A percentile compares a stretch with the other conserved stretches of the same genome.
These are phyloP conservation scores for Aristolochia fimbriata DNA, from an alignment of 164 flowering plant genomes.

Conservation along the genomic window DNA sequence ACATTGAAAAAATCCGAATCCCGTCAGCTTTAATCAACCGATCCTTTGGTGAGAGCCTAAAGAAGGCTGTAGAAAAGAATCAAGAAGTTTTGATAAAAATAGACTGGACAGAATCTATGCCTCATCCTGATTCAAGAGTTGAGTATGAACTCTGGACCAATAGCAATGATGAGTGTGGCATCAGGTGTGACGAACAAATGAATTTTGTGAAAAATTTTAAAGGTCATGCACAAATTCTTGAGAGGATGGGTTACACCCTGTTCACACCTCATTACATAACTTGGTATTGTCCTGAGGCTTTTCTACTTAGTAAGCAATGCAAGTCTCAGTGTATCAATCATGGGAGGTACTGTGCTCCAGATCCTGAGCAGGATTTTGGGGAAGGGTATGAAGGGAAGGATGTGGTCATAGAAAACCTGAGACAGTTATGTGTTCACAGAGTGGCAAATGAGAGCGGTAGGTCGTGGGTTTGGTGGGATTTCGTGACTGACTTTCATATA, in stretches of 20 bases:
- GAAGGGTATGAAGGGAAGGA: conserved; percentile 81
- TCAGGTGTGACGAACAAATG: conserved; percentile 74
- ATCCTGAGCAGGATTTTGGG: conserved; percentile 76
- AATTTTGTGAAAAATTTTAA: conserved; percentile 61
- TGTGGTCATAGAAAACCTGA: conserved; percentile 74
- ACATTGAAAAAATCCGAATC: conserved; percentile 53
- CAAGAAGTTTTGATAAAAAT: conserved; percentile 46
- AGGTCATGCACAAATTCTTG: conserved; percentile 89
- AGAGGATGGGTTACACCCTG: conserved; percentile 56
- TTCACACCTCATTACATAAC: conserved; percentile 93
- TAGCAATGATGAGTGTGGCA: conserved; percentile 90
- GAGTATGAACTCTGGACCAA: conserved; percentile 96
- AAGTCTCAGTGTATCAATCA: conserved; percentile 86
- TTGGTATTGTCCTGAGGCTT: conserved; percentile 81
- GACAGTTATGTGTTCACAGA: conserved; percentile 83
- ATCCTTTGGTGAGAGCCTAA: conserved; percentile 52
- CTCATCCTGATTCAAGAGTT: conserved; percentile 82
- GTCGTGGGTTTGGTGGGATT: conserved; percentile 99
- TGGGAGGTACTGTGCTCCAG: conserved; percentile 92
- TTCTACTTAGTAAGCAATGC: conserved; percentile 57
- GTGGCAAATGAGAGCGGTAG: conserved; percentile 63
- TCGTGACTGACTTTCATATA: conserved; percentile 79
- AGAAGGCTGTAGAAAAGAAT: conserved; percentile 37
- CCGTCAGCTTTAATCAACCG: conserved; percentile 72
- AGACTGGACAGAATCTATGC: conserved; percentile 87